Percentiles rank a stretch among this genome's conserved stretches.
Conservation (phyloP, 2,329 filamentous ascomycete species). For the Cladophialophora yegresii region DNA sequence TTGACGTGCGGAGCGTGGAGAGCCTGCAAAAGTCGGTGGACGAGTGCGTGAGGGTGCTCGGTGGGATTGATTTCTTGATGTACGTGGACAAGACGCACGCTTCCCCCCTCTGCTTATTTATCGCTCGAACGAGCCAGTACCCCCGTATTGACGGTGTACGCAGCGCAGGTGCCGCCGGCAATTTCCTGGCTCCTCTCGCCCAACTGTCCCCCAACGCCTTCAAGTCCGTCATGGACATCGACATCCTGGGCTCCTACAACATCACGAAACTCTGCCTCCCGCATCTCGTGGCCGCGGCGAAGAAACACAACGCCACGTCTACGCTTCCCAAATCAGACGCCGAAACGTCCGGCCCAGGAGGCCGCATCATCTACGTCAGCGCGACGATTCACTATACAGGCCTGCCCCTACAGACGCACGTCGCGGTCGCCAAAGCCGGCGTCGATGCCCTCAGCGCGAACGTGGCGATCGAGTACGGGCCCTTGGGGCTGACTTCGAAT, state of each 20-base stretch:
- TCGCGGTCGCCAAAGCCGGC: slow-evolving; percentile 86
- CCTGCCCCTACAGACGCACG: slow-evolving; percentile 81
- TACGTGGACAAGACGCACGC: slow-evolving; percentile 48
- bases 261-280: slow-evolving; percentile 90
- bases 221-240: slow-evolving; percentile 94
- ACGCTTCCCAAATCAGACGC: slow-evolving; percentile 48
- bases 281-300: slow-evolving; percentile 73
- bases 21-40: slow-evolving; percentile 73
- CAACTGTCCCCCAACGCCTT: slow-evolving; percentile 85
- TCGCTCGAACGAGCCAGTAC: neutral
- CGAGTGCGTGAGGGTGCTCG: slow-evolving; percentile 77
- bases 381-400: slow-evolving; percentile 91
- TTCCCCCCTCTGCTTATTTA: neutral
- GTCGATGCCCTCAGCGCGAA: slow-evolving; percentile 81
- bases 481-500: slow-evolving; percentile 82
- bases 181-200: slow-evolving; percentile 85
- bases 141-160: neutral
- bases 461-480: slow-evolving; percentile 86
- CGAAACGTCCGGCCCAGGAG: slow-evolving; percentile 60
- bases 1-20: slow-evolving; percentile 72
- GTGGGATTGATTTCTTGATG: slow-evolving; percentile 90
- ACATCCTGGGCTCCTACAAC: slow-evolving; percentile 90
- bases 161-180: slow-evolving; percentile 90
- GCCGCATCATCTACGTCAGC: slow-evolving; percentile 85
- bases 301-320: slow-evolving; percentile 61